phyloP scores from a whole-genome alignment of 768 basidiomycete species.

The Tylopilus subfusipes region DNA sequence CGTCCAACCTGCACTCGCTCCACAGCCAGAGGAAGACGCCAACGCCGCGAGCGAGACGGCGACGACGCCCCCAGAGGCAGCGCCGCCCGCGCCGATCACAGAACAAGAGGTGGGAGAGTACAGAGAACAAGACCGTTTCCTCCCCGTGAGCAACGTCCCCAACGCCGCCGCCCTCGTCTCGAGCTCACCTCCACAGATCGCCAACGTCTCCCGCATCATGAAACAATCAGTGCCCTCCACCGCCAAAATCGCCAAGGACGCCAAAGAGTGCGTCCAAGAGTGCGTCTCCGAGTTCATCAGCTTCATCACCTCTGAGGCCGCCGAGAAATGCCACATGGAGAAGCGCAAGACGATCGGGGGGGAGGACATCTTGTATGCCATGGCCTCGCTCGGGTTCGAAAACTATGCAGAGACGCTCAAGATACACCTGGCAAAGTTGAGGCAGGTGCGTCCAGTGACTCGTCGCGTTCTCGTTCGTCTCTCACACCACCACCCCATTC shows the following conservation, averaged over 20 bases:
- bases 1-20: conserved; percentile 37
- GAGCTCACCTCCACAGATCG: conserved; percentile 53
- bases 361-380: conserved; percentile 95
- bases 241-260: conserved; percentile 97
- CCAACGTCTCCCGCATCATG: conserved; percentile 98
- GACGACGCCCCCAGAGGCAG: conserved; percentile 36
- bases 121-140: conserved; percentile 90
- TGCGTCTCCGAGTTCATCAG: conserved; percentile 98
- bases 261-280: conserved; percentile 98
- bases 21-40: conserved; percentile 39
- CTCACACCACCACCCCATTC: too few relatives aligned
- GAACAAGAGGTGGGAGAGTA: conserved; percentile 94
- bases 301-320: conserved; percentile 96
- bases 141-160: conserved; percentile 56
- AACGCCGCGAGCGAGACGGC: conserved; percentile 24
- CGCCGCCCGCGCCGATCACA: conserved; percentile 70
- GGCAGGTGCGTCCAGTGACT: conserved; percentile 59
- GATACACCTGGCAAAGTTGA: conserved; percentile 87
- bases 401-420: conserved; percentile 91
- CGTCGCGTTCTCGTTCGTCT: too few relatives aligned
- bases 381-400: conserved; percentile 89
- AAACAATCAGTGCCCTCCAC: conserved; percentile 84
- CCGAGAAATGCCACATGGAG: conserved; percentile 90
- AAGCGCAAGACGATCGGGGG: conserved; percentile 98
- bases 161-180: neutral